These are phyloP conservation scores for Schwanniomyces pseudopolymorphus DNA, from an alignment of 805 yeast species.

Conservation along the genomic window DNA sequence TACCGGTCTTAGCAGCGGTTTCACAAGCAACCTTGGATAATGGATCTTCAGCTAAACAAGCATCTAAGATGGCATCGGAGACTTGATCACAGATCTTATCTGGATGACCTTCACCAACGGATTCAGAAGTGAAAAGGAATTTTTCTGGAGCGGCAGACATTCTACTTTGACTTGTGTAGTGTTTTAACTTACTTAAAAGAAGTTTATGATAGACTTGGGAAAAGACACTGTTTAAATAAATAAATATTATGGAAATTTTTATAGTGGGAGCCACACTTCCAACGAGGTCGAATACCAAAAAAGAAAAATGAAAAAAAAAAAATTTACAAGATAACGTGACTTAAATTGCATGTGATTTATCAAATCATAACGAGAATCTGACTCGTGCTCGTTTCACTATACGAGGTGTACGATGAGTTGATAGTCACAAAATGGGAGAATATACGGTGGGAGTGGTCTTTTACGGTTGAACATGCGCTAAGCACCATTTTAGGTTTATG, in stretches of 20 bases:
- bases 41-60: slow-evolving; percentile 94
- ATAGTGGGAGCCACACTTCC: background rate
- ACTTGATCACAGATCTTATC: slow-evolving; percentile 98
- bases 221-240: background rate
- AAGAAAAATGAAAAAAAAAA: background rate
- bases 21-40: slow-evolving; percentile 99
- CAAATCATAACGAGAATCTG: background rate
- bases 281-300: background rate
- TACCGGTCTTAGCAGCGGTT: slow-evolving; percentile 98
- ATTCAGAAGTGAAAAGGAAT: slow-evolving; percentile 77
- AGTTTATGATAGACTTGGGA: background rate
- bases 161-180: background rate
- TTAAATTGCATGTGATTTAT: slow-evolving; percentile 2
- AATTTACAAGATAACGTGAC: slow-evolving; percentile 2
- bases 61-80: slow-evolving; percentile 96
- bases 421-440: background rate
- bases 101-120: slow-evolving; percentile 94
- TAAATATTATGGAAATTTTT: background rate
- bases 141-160: slow-evolving; percentile 24
- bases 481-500: background rate
- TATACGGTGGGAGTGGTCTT: background rate
- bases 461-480: too few relatives aligned
- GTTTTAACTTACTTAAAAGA: background rate
- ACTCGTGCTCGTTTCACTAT: background rate
- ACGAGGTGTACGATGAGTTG: background rate